A percentile compares a stretch with the other conserved stretches of the same genome.
Conservation (phyloP, 1,284 basidiomycete species). For the Rugiboletus extremiorientalis region DNA sequence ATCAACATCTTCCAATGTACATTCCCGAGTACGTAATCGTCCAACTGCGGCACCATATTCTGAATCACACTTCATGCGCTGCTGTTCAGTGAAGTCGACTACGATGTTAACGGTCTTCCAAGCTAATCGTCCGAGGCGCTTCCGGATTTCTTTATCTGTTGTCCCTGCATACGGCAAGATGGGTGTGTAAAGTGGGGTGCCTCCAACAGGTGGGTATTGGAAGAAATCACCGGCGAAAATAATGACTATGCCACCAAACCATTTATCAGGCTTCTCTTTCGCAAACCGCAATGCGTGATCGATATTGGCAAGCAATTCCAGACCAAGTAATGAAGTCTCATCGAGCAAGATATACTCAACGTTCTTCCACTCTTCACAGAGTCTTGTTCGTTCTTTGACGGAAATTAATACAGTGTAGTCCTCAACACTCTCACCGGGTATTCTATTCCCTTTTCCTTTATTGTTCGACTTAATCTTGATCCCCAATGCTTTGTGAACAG, state of each 20-base stretch:
- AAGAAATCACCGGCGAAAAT: constrained; percentile 20
- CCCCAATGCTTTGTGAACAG: background rate
- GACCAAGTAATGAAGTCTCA: background rate
- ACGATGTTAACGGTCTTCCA: constrained; percentile 31
- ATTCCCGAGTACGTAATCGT: constrained; percentile 19
- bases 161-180: constrained; percentile 13
- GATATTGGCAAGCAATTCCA: constrained; percentile 5
- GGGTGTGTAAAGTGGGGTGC: constrained; percentile 25
- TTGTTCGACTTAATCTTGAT: constrained; percentile 5
- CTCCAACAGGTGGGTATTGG: constrained; percentile 25
- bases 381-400: background rate
- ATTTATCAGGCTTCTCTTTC: constrained; percentile 6
- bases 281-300: constrained; percentile 19
- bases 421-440: background rate
- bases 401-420: background rate
- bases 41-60: constrained; percentile 29
- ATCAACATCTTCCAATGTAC: constrained; percentile 28
- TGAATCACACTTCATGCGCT: constrained; percentile 31
- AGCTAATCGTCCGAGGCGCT: constrained; percentile 15
- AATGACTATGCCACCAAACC: constrained; percentile 9
- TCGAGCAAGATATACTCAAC: background rate
- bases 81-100: constrained; percentile 29
- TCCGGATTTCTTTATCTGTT: constrained; percentile 11
- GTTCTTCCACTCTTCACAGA: constrained; percentile 4
- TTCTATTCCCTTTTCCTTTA: constrained; percentile 1